phyloP scores from a whole-genome alignment of 2,329 filamentous ascomycete genomes.

The Phoma herbarum region DNA sequence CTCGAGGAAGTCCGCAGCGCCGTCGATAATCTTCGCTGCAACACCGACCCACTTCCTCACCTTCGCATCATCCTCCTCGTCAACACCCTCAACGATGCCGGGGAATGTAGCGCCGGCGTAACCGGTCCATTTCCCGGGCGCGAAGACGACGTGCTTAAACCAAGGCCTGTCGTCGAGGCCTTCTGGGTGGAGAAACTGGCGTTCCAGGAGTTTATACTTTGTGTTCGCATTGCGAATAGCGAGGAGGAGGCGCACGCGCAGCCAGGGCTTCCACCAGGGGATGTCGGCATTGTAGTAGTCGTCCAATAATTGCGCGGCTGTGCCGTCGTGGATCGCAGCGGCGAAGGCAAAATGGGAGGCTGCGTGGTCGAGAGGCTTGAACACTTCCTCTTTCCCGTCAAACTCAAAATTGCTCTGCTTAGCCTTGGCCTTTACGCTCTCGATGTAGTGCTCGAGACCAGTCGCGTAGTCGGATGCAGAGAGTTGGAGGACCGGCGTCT shows the following conservation, averaged over 20 bases:
- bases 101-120: constrained; percentile 79
- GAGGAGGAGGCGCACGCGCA: constrained; percentile 70
- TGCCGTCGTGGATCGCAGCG: constrained; percentile 61
- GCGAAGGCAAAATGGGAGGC: constrained; percentile 60
- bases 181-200: constrained; percentile 76
- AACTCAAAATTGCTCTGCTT: constrained; percentile 11
- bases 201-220: constrained; percentile 85
- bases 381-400: constrained; percentile 40
- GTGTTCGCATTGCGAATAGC: constrained; percentile 74
- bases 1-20: constrained; percentile 49
- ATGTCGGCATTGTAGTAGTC: constrained; percentile 60
- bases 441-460: constrained; percentile 54
- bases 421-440: constrained; percentile 51
- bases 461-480: constrained; percentile 58
- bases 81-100: constrained; percentile 69
- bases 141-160: constrained; percentile 97
- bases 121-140: constrained; percentile 89
- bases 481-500: constrained; percentile 58
- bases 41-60: constrained; percentile 56
- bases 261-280: constrained; percentile 82
- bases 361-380: constrained; percentile 57
- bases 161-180: constrained; percentile 82
- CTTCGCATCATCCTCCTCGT: constrained; percentile 55
- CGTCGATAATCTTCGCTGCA: constrained; percentile 46
- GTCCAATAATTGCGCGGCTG: constrained; percentile 57